These are phyloP conservation scores for Colletotrichum incanum DNA, from an alignment of 2,329 filamentous ascomycete genomes.

Conservation along the genomic window DNA sequence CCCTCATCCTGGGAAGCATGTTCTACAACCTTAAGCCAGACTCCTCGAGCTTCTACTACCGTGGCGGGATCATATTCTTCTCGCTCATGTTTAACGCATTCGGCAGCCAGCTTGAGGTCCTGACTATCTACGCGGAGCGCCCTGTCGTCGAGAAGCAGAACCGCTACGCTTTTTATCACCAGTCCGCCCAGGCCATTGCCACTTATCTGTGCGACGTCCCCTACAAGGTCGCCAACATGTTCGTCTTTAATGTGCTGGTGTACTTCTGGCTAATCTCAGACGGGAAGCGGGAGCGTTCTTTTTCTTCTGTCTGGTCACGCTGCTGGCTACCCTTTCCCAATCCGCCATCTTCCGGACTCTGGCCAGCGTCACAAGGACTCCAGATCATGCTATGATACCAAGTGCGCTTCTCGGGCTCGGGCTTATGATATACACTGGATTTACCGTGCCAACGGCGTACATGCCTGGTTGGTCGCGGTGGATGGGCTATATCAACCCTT, in stretches of 20 bases:
- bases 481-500: conserved; percentile 69
- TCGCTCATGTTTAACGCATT: conserved; percentile 52
- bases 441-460: conserved; percentile 56
- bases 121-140: conserved; percentile 47
- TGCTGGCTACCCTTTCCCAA: conserved; percentile 51
- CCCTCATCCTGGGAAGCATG: conserved; percentile 75
- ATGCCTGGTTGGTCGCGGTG: conserved; percentile 63
- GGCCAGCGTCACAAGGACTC: conserved; percentile 46
- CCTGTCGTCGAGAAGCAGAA: conserved; percentile 49
- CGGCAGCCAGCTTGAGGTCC: conserved; percentile 46
- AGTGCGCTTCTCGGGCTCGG: conserved; percentile 66
- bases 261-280: conserved; percentile 78
- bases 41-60: conserved; percentile 69
- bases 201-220: conserved; percentile 72
- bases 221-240: conserved; percentile 59
- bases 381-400: conserved; percentile 62
- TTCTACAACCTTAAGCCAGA: conserved; percentile 73
- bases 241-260: conserved; percentile 65
- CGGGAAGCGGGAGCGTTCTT: conserved; percentile 74
- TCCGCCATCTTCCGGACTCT: conserved; percentile 49
- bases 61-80: conserved; percentile 49
- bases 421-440: conserved; percentile 65
- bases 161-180: conserved; percentile 52
- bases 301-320: conserved; percentile 65
- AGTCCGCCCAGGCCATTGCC: conserved; percentile 55